Conservation (phyloP, 768 basidiomycete genomes). For the Lactarius sanguifluus region DNA sequence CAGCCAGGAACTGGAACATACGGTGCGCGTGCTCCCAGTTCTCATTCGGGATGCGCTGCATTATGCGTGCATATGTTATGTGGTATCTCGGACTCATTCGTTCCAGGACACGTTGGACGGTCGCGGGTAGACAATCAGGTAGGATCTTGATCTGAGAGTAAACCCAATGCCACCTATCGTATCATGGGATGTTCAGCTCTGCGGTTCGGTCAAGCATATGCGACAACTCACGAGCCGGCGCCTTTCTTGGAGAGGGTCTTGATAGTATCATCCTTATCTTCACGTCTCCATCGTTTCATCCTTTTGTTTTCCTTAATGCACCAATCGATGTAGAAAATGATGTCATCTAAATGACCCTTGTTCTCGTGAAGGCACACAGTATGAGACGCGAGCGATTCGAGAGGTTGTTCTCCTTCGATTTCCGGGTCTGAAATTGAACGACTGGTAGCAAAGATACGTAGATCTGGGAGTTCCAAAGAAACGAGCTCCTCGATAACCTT, state of each 20-base stretch:
- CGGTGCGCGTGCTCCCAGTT: conserved; percentile 25
- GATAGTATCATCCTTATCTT: conserved; percentile 13
- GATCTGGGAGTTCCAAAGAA: conserved; percentile 5
- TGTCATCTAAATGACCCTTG: conserved; percentile 16
- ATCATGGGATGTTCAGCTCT: not conserved
- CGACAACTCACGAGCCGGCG: conserved; percentile 20
- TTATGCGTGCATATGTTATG: conserved; percentile 31
- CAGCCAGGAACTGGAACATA: conserved; percentile 31
- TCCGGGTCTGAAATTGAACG: not conserved
- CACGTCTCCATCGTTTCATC: conserved; percentile 27
- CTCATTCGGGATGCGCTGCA: conserved; percentile 29
- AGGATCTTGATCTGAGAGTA: conserved; percentile 31
- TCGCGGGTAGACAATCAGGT: conserved; percentile 18
- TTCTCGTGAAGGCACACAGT: conserved; percentile 11
- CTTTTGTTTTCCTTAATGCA: conserved; percentile 28
- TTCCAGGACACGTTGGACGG: conserved; percentile 28
- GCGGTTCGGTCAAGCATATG: not conserved
- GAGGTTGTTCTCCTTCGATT: conserved; percentile 5
- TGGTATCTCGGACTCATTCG: conserved; percentile 27
- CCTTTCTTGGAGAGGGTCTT: conserved; percentile 21
- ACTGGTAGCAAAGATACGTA: conserved; percentile 21
- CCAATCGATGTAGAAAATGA: conserved; percentile 14
- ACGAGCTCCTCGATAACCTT: conserved; percentile 21
- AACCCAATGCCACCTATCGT: conserved; percentile 33
- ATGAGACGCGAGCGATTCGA: conserved; percentile 18